Evolutionary conservation across 345 rosid species (phyloP).

Genomic region (Salix exigua): DNA sequence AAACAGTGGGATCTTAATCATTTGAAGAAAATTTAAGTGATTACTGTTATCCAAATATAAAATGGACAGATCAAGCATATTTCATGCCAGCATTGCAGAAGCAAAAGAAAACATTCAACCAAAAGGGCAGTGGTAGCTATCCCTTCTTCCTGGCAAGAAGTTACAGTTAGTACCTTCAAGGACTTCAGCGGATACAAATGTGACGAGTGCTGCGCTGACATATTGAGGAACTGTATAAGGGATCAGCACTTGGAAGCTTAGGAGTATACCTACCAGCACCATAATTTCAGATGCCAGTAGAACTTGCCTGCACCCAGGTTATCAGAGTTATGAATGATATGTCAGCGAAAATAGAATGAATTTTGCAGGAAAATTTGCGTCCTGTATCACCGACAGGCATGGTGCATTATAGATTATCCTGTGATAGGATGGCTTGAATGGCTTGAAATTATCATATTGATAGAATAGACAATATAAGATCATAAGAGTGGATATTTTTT

Average conservation of each 20-base stretch:
- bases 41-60: not conserved
- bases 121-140: no score
- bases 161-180: no score
- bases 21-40: not conserved
- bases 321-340: not conserved
- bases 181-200: slow-evolving; percentile 56
- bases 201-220: slow-evolving; percentile 43
- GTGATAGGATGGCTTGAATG: not conserved
- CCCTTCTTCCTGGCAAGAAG: no score
- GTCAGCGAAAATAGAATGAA: not conserved
- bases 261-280: slow-evolving; percentile 46
- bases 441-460: not conserved
- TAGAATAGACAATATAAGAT: no score
- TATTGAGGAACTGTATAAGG: slow-evolving; percentile 54
- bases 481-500: not conserved
- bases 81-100: not conserved
- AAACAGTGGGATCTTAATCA: not conserved
- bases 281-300: slow-evolving; percentile 74
- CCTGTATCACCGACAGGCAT: not conserved
- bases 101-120: not conserved
- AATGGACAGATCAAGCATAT: not conserved
- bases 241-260: slow-evolving; percentile 42
- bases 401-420: not conserved
- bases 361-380: not conserved
- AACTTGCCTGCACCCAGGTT: slow-evolving; percentile 68